A percentile compares a stretch with the other conserved stretches of the same genome.
These are phyloP conservation scores for Cladosporium sp. DNA, from an alignment of 2,329 filamentous ascomycete species.

Conservation along the genomic window DNA sequence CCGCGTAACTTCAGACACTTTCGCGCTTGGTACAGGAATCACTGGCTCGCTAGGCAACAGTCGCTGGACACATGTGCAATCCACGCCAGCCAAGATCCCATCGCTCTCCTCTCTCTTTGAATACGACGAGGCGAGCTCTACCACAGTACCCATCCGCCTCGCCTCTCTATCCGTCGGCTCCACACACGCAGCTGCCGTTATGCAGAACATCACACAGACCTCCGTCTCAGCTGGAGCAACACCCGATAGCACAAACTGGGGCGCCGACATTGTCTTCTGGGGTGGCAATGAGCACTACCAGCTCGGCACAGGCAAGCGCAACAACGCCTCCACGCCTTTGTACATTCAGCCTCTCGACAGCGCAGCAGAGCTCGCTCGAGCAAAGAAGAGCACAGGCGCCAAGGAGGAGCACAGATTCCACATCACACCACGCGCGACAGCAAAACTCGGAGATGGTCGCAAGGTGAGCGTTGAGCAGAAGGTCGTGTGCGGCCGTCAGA, in stretches of 20 bases:
- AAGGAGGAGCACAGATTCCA: conserved; percentile 74
- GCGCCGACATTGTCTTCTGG: conserved; percentile 88
- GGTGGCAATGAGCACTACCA: conserved; percentile 94
- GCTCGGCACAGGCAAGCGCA: conserved; percentile 85
- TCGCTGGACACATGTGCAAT: conserved; percentile 84
- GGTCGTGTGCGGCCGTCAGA: conserved; percentile 79
- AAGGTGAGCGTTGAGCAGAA: conserved; percentile 79
- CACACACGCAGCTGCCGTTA: conserved; percentile 77
- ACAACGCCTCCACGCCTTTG: conserved; percentile 71
- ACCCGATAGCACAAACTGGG: conserved; percentile 76
- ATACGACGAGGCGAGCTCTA: conserved; percentile 73
- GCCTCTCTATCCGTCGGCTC: conserved; percentile 71
- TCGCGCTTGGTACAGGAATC: conserved; percentile 84
- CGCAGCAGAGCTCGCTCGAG: conserved; percentile 60
- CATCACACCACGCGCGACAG: conserved; percentile 73
- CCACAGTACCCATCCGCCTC: conserved; percentile 74
- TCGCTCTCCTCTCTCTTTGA: conserved; percentile 80
- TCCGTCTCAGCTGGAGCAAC: conserved; percentile 48
- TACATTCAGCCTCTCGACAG: conserved; percentile 78
- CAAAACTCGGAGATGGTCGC: conserved; percentile 64
- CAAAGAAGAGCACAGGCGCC: conserved; percentile 58
- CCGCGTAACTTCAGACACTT: conserved; percentile 71
- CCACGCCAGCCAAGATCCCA: conserved; percentile 76
- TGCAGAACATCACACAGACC: conserved; percentile 72
- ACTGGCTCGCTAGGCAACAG: conserved; percentile 80